Percentiles rank a stretch among this genome's conserved stretches.
Evolutionary conservation across 345 rosid species (phyloP).

Genomic region (Salix brachista): DNA sequence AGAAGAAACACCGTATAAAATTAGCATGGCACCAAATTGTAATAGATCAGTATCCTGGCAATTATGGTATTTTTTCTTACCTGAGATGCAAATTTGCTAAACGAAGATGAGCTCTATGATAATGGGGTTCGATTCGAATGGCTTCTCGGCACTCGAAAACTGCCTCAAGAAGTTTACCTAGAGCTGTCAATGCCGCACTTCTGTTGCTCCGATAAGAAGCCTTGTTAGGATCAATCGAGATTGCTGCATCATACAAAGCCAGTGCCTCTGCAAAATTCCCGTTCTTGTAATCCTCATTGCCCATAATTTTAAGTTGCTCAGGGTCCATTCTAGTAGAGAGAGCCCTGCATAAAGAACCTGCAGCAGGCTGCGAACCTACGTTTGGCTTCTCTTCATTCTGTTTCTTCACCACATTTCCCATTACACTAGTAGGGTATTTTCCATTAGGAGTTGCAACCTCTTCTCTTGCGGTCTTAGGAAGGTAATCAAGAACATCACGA

Average conservation of each 20-base stretch:
- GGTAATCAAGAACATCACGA: slow-evolving; percentile 17
- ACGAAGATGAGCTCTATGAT: slow-evolving; percentile 92
- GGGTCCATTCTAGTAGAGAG: slow-evolving; percentile 95
- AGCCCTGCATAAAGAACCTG: slow-evolving; percentile 70
- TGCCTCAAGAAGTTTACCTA: slow-evolving; percentile 81
- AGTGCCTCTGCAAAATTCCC: slow-evolving; percentile 85
- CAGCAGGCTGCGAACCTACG: not conserved
- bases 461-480: slow-evolving; percentile 23
- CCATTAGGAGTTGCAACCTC: slow-evolving; percentile 15
- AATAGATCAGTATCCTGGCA: not conserved
- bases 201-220: slow-evolving; percentile 91
- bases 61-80: slow-evolving; percentile 22
- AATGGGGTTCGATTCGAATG: slow-evolving; percentile 72
- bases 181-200: slow-evolving; percentile 83
- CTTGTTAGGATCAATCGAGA: slow-evolving; percentile 74
- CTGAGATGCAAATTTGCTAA: slow-evolving; percentile 76
- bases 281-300: slow-evolving; percentile 92
- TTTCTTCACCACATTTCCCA: slow-evolving; percentile 53
- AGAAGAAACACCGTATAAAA: not conserved
- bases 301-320: slow-evolving; percentile 85
- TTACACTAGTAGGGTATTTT: slow-evolving; percentile 38
- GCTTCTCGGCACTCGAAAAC: slow-evolving; percentile 93
- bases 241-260: slow-evolving; percentile 92
- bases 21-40: not conserved
- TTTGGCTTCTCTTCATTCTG: slow-evolving; percentile 18